These are phyloP conservation scores for Diaporthe sp. DNA, from an alignment of 2,329 filamentous ascomycete species.

Conservation along the genomic window DNA sequence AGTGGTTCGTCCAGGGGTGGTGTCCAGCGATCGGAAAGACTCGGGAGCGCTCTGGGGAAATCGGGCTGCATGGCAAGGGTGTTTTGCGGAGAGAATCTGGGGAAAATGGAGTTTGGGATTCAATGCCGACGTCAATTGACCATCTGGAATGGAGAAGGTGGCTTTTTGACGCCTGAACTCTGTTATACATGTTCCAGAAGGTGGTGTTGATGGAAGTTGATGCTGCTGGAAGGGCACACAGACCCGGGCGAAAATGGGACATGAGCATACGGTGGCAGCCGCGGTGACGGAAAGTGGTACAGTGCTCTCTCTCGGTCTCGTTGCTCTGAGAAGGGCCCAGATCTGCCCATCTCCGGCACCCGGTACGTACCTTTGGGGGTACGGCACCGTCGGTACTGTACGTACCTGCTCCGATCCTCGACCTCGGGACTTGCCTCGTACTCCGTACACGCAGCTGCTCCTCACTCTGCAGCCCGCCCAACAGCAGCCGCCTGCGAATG, in stretches of 20 bases:
- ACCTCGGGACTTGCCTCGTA: constrained; percentile 16
- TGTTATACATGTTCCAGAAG: constrained; percentile 3
- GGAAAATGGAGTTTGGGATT: constrained; percentile 38
- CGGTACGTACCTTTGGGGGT: constrained; percentile 24
- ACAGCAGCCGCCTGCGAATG: constrained; percentile 20
- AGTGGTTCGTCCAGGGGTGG: constrained; percentile 27
- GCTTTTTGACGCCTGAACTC: constrained; percentile 18
- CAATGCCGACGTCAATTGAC: constrained; percentile 37
- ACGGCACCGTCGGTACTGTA: background rate
- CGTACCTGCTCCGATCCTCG: constrained; percentile 8
- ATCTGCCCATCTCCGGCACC: background rate
- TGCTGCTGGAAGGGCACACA: constrained; percentile 13
- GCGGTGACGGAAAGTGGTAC: constrained; percentile 22
- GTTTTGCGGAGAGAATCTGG: constrained; percentile 42
- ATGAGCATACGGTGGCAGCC: constrained; percentile 6
- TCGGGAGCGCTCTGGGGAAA: constrained; percentile 40
- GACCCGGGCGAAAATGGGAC: constrained; percentile 6
- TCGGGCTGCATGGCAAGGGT: constrained; percentile 35
- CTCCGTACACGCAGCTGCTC: constrained; percentile 8
- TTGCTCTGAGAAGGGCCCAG: constrained; percentile 21
- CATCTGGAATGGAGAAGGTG: constrained; percentile 16
- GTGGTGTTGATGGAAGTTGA: constrained; percentile 25
- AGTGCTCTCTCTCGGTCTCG: constrained; percentile 15
- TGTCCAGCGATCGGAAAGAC: constrained; percentile 36
- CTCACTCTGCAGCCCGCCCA: constrained; percentile 20